Base-by-base conservation (phyloP, 192 early-diverging fungal genomes). In the Paraglomus brasilianum region DNA sequence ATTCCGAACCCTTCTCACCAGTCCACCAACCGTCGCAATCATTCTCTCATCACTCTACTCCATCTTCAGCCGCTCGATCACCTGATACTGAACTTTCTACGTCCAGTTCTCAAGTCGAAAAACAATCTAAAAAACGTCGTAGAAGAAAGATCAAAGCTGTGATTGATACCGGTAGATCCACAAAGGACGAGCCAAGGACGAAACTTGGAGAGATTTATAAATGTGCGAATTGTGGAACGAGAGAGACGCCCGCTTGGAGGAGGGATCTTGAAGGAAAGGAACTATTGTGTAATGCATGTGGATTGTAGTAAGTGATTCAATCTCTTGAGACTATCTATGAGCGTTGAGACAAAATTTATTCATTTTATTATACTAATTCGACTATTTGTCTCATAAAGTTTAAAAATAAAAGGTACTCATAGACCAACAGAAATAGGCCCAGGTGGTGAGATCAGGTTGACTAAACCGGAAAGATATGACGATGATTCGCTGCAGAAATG, bases 351-450 rank as follows among this genome's bases (percentile, higher is more conserved):
- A n/a, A 30, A 30, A 30, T 30, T 30, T 3, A 21, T n/a, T 8
- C 14, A 22, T 66, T 66, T 66, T 51, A 52, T 51, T 13, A 9
- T 47, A 24, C 13, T 64, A 36, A 48, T 24, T 47, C 9, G 11
- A 15, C 13, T 40, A 42, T 42, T 43, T 61, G 44, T 61, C 19
- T 44, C 17, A 43, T 42, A 8, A 21, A 68, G 66, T 45, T 47
- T 69, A 36, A 69, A 69, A 53, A 58, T 47, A 24, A 69, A 69
- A 47, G 67, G 67, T 7, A 22, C 44, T 38, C 67, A 69, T 57
- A 52, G 67, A 48, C 67, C 67, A n/a, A 69, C 67, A 7, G 67
- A 69, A 58, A 8, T 52, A 19, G 67, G 42, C 30, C 53, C 67
- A n/a, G 67, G 58, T 46, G 67, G 67, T n/a, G 39, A 41, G 13